Conservation (phyloP, 2,329 filamentous ascomycete species). For the Penicillium nordicum region DNA sequence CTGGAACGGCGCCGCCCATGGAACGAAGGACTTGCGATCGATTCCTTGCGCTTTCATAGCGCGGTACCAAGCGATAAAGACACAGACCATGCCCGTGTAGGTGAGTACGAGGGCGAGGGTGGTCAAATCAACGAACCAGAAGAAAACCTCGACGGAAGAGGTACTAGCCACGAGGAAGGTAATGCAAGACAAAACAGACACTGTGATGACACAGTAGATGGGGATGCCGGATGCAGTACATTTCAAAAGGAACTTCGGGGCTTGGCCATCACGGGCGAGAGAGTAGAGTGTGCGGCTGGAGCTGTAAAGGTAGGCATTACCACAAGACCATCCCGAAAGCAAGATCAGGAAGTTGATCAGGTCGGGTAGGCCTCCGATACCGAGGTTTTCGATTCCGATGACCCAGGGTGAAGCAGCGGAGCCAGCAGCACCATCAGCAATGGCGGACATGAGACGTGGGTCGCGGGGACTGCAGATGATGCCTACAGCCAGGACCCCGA, state of each 20-base stretch:
- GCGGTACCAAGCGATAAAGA: constrained; percentile 68
- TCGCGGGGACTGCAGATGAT: constrained; percentile 67
- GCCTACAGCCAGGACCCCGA: constrained; percentile 66
- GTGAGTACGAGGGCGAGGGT: constrained; percentile 30
- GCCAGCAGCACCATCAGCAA: constrained; percentile 54
- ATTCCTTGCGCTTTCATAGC: constrained; percentile 67
- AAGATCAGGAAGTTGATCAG: constrained; percentile 73
- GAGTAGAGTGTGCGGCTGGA: constrained; percentile 51
- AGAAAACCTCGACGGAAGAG: constrained; percentile 62
- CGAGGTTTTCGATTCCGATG: constrained; percentile 66
- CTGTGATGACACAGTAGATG: constrained; percentile 64
- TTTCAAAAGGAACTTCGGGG: constrained; percentile 53
- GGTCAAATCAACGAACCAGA: constrained; percentile 65
- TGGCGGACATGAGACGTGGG: constrained; percentile 56
- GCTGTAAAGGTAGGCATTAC: constrained; percentile 62
- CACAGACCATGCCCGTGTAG: constrained; percentile 63
- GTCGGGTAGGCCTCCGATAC: constrained; percentile 63
- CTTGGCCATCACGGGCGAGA: constrained; percentile 48
- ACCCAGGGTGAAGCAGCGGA: constrained; percentile 70
- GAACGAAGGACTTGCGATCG: constrained; percentile 59
- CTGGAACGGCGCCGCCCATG: constrained; percentile 65
- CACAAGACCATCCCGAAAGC: constrained; percentile 66
- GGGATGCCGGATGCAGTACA: constrained; percentile 64
- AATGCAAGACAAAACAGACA: constrained; percentile 63
- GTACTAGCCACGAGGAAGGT: constrained; percentile 67